Base-by-base conservation (phyloP, 106 monocot genomes). In the Narthecium ossifragum region DNA sequence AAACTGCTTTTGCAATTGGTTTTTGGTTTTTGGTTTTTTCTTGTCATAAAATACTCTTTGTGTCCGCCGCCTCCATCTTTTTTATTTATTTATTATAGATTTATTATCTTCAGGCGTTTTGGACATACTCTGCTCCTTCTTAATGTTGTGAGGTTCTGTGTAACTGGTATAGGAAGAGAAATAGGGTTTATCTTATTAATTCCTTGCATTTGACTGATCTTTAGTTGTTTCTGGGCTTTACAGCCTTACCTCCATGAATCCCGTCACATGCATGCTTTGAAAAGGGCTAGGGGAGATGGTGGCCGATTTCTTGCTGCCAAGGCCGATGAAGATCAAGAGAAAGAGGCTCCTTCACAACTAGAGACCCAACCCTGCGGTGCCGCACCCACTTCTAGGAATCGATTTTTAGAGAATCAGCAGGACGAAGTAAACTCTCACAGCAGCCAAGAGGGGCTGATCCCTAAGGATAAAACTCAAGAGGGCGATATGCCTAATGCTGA, bases 181-280 rank as follows among this genome's bases (percentile, higher is more conserved):
- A n/a, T n/a, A n/a, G n/a, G n/a, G n/a, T n/a, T n/a, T n/a, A n/a
- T n/a, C 34, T 18, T 36, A 14, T 2, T 31, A 14, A n/a, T n/a
- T 55, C 10, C 20, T 57, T 34, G 18, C 33, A 36, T 22, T 12
- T 26, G 8, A 13, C 28, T 27, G 13, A 22, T 6, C n/a, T 34
- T 34, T 22, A 0, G 33, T 20, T 34, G 3, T 28, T 21, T 18
- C 18, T 57, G 12, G 33, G 18, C 43, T 39, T 23, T 34, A 26
- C 51, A 64, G 64, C 51, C 64, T 25, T 64, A 64, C 39, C 17
- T 64, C 15, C 64, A 64, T 34, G 64, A 64, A 64, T 64, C 64
- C 2, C 64, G 64, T 34, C 64, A 64, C 51, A 14, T 51, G 64
- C 64, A 64, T 64, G 64, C 64, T 13, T 8, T 64, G 48, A 64